Evolutionary conservation across 1,284 basidiomycete species (phyloP), one percentile per base, ranked within the genome.

Genomic region (Cutaneotrichosporon arboriforme): DNA sequence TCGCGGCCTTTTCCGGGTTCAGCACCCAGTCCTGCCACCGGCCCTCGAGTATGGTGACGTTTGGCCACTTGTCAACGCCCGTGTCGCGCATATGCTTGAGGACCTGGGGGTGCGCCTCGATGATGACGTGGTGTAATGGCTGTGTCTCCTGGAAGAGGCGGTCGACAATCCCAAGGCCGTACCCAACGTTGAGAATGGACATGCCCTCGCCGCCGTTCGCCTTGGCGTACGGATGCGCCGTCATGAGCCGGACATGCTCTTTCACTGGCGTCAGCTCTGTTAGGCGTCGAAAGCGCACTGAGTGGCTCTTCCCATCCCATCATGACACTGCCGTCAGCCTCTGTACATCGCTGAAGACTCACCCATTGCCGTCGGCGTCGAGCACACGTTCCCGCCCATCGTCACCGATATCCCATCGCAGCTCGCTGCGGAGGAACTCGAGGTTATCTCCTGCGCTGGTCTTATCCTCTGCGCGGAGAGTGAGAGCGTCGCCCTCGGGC

Each of bases 71-170:
- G 62, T 85, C 82, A 84, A 94, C 92, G 1, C 90, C 81, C 26
- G 85, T 58, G 70, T 79, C 75, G 51, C 78, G 81, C 84, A 93
- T 90, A 67, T 87, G 82, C 49, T 78, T 74, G 10, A 97, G 79
- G 1, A 97, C 93, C 66, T 96, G 89, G 0, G 88, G 87, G 69
- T 99, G 96, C 0, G 94, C 85, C 75, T 99, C 96, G 59, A 97
- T 86, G 63, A 99, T 96, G 54, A 90, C 84, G 70, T 99, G 96
- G 34, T 83, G 77, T 3, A 78, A 71, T 0, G 80, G 80, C 45
- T 55, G 20, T 12, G 62, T 59, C 1, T 74, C 70, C 74, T 94
- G 89, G 71, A 96, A 88, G 37, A 90, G 76, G 17, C 79, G 77
- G 69, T 97, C 92, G 63, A 97, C 90, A 54, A 97, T 93, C 13